Evolutionary conservation across 1,139 yeast species (phyloP).

Genomic region (Arxiozyma telluris): DNA sequence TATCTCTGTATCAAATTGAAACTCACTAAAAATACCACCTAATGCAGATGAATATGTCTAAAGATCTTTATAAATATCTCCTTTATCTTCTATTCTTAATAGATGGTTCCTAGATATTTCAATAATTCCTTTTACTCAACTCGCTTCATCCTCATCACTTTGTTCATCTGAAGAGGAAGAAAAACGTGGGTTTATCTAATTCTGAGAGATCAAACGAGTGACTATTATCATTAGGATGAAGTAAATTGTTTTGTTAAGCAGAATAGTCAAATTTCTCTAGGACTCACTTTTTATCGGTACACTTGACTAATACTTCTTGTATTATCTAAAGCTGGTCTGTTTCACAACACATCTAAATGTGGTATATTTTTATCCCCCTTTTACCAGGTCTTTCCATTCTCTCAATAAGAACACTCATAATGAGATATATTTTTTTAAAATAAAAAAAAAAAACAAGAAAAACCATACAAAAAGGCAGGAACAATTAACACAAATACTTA

Average conservation of each 20-base stretch:
- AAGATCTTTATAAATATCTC: background rate
- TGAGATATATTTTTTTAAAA: background rate
- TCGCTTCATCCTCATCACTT: background rate
- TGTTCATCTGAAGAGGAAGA: background rate
- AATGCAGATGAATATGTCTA: conserved; percentile 8
- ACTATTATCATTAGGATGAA: background rate
- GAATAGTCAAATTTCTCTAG: background rate
- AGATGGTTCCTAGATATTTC: background rate
- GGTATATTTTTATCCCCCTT: background rate
- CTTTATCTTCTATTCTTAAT: background rate
- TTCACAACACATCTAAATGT: too few relatives aligned
- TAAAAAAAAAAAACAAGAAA: too few relatives aligned
- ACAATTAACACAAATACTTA: too few relatives aligned
- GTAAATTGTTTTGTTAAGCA: background rate
- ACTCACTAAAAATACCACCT: conserved; percentile 13
- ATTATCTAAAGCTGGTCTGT: too few relatives aligned
- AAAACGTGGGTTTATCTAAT: background rate
- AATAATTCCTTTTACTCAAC: background rate
- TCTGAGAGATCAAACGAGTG: background rate
- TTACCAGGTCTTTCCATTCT: conserved; percentile 11
- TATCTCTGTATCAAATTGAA: conserved; percentile 4
- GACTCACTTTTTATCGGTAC: background rate
- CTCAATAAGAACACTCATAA: conserved; percentile 10
- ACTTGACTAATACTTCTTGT: too few relatives aligned
- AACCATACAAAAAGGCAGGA: too few relatives aligned